phyloP scores from a whole-genome alignment of 2,329 filamentous ascomycete genomes.

The Colletotrichum liriopes region DNA sequence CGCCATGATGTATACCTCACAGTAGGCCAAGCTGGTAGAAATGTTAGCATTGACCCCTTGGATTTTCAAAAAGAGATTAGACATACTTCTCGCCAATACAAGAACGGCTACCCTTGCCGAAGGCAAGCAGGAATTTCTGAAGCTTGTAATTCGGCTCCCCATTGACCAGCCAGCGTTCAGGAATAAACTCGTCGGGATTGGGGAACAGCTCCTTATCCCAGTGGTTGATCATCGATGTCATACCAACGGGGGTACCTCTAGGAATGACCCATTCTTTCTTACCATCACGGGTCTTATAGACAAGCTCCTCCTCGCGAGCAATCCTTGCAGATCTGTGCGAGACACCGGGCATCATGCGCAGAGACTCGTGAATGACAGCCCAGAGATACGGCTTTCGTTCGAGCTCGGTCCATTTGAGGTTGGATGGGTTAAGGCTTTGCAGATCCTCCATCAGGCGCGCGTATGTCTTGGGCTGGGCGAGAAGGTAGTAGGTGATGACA shows the following conservation, averaged over 20 bases:
- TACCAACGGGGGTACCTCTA: constrained; percentile 44
- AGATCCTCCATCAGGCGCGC: constrained; percentile 49
- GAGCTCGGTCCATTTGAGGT: constrained; percentile 50
- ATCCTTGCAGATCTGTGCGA: constrained; percentile 43
- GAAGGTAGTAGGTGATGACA: constrained; percentile 50
- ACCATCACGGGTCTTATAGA: constrained; percentile 45
- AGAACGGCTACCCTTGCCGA: constrained; percentile 44
- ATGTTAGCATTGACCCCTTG: constrained; percentile 14
- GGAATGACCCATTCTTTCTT: constrained; percentile 44
- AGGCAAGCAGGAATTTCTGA: constrained; percentile 43
- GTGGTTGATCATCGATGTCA: constrained; percentile 45
- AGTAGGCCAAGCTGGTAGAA: constrained; percentile 47
- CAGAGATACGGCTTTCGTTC: constrained; percentile 58
- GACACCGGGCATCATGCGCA: constrained; percentile 46
- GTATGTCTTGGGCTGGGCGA: constrained; percentile 46
- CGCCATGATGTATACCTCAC: constrained; percentile 49
- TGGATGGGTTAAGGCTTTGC: constrained; percentile 45
- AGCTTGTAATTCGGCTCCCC: constrained; percentile 38
- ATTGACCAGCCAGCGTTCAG: constrained; percentile 47
- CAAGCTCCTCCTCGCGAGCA: constrained; percentile 45
- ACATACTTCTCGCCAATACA: constrained; percentile 46
- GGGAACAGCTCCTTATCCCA: constrained; percentile 44
- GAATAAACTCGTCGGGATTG: constrained; percentile 43
- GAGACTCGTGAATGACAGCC: constrained; percentile 46
- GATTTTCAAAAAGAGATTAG: neutral